Percentiles rank a stretch among this genome's conserved stretches.
phyloP scores from a whole-genome alignment of 2,329 filamentous ascomycete genomes.

The Ceratocystis cacaofunesta region DNA sequence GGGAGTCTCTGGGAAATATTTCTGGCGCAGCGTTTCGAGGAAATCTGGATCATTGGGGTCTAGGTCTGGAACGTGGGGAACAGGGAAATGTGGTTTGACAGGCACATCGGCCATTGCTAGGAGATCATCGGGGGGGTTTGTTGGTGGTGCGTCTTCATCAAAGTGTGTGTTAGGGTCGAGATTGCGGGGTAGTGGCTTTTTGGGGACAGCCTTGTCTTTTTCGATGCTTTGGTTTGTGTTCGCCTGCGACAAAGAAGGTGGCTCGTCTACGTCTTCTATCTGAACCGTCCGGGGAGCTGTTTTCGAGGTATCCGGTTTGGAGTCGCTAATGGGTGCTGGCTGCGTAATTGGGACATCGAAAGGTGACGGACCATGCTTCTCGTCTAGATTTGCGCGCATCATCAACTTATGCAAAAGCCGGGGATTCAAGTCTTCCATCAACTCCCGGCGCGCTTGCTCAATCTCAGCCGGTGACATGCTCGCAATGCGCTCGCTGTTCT shows the following conservation, averaged over 20 bases:
- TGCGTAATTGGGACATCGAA: constrained; percentile 26
- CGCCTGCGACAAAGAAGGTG: not conserved
- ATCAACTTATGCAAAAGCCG: constrained; percentile 63
- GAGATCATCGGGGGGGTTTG: constrained; percentile 29
- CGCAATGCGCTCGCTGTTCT: constrained; percentile 61
- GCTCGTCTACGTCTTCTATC: constrained; percentile 23
- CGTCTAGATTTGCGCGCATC: constrained; percentile 59
- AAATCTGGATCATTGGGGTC: constrained; percentile 75
- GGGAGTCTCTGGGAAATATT: constrained; percentile 83
- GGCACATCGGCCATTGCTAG: constrained; percentile 29
- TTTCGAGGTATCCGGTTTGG: constrained; percentile 17
- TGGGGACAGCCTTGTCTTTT: not conserved
- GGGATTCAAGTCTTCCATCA: constrained; percentile 65
- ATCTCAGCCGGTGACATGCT: constrained; percentile 75
- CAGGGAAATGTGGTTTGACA: constrained; percentile 46
- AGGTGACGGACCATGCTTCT: constrained; percentile 31
- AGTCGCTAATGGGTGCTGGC: not conserved
- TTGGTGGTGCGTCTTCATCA: constrained; percentile 30
- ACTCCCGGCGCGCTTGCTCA: constrained; percentile 59
- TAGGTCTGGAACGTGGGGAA: constrained; percentile 48
- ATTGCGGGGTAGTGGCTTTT: constrained; percentile 16
- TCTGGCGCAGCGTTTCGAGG: constrained; percentile 67
- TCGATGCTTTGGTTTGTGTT: not conserved
- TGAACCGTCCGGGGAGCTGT: constrained; percentile 21
- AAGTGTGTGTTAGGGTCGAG: constrained; percentile 20